Base-by-base conservation (phyloP, 2,329 filamentous ascomycete species). In the Penicillium italicum region DNA sequence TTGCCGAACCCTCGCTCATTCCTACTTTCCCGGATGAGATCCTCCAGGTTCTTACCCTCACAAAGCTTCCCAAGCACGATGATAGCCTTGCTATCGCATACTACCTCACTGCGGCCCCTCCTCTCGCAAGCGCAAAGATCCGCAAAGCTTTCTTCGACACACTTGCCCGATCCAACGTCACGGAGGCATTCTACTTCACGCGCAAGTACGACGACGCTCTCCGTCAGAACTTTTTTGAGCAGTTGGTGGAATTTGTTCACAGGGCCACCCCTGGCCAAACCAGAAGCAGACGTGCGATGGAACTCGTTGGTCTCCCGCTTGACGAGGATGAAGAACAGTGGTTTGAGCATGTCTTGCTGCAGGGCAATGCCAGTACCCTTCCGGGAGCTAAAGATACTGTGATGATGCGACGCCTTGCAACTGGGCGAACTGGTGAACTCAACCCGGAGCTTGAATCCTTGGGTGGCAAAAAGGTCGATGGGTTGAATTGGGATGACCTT, bases 21-120 rank as follows among this genome's bases (percentile, higher is more conserved):
- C 86, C 89, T 34, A 91, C 91, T 51, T 95, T 94, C 66, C 83
- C 89, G 54, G 90, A 94, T 73, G 89, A 95, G 58, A 92, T 95
- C 50, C 80, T 94, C 62, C 81, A 82, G 26, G 81, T 82, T 5
- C 82, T 94, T 5, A 83, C 90, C 49, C 80, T 82, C 36, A 60
- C 72, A 3, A 81, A 85, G 60, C 79, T 85, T 36, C 76, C 79
- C 40, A 76, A 80, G 45, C 77, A 79, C 54, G 85, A 90, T 67
- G 82, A 84, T 64, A 80, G 77, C 26, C 79, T 92, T 2, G 82
- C 89, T 0, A 80, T 94, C 28, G 87, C 89, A 11, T 95, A 94
- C 74, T 94, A 89, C 74, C 82, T 91, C 62, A 84, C 87, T 12
- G 86, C 88, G 1, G 85, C 86, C 61, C 90, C 91, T 2, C 83